A percentile compares a stretch with the other conserved stretches of the same genome.
Conservation (phyloP, 495 filamentous ascomycete species). For the Coniosporium apollinis region DNA sequence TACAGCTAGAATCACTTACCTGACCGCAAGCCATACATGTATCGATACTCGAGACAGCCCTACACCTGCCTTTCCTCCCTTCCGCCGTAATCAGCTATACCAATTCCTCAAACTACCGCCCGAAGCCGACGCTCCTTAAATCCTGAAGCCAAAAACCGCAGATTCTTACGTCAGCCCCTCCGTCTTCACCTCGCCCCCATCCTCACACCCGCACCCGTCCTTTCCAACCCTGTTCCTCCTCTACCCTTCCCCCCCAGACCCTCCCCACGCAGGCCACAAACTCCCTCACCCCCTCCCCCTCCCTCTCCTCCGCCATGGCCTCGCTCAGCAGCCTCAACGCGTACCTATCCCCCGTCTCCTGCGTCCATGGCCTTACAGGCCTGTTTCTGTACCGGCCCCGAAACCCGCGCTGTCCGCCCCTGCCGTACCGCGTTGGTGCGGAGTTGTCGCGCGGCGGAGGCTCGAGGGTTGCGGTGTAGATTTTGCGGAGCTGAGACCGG, state of each 20-base stretch:
- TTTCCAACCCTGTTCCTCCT: no score
- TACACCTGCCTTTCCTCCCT: no score
- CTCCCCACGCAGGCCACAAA: constrained; percentile 13
- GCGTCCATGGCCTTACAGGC: constrained; percentile 13
- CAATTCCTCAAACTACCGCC: no score
- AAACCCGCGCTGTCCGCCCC: background rate
- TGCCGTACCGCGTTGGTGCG: background rate
- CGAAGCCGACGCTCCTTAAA: no score
- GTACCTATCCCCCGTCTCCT: constrained; percentile 19
- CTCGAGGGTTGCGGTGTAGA: constrained; percentile 19
- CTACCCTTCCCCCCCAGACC: constrained; percentile 1
- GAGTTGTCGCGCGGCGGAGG: constrained; percentile 12
- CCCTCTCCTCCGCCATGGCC: constrained; percentile 9
- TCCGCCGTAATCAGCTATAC: no score
- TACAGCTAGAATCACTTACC: no score
- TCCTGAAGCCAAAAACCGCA: no score
- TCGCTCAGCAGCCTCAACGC: constrained; percentile 13
- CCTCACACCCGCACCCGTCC: no score
- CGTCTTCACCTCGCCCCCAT: no score
- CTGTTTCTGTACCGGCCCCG: constrained; percentile 18
- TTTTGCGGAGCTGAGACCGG: constrained; percentile 11
- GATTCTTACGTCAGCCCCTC: no score
- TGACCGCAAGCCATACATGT: no score
- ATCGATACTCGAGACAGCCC: no score
- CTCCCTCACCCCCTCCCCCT: constrained; percentile 13